phyloP scores from a whole-genome alignment of 2,329 filamentous ascomycete species.

The Epichloe hybrida region DNA sequence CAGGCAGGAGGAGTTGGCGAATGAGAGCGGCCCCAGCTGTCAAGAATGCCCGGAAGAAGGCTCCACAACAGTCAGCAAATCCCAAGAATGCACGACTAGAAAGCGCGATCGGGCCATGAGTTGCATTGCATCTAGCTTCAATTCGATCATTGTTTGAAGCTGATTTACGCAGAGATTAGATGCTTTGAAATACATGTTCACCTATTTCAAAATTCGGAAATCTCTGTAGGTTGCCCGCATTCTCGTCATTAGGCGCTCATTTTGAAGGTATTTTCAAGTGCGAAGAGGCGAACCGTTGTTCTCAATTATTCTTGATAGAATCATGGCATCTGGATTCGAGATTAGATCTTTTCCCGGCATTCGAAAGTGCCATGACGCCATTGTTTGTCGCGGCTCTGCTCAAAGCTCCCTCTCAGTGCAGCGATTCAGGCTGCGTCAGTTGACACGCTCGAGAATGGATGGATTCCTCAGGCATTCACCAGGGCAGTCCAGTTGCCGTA shows the following conservation, averaged over 20 bases:
- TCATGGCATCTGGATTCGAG: not conserved
- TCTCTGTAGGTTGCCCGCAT: not conserved
- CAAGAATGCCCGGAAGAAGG: not conserved
- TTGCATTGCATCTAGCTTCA: conserved; percentile 1
- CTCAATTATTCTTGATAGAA: not conserved
- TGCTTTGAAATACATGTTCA: not conserved
- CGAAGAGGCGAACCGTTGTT: not conserved
- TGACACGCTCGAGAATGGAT: not conserved
- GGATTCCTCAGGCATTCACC: not conserved
- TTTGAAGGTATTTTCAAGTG: not conserved
- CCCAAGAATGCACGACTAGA: not conserved
- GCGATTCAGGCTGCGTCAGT: not conserved
- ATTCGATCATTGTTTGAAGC: not conserved
- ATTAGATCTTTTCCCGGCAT: conserved; percentile 3
- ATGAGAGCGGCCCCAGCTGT: conserved; percentile 1
- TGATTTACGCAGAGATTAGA: not conserved
- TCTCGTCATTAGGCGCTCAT: not conserved
- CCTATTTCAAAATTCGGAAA: not conserved
- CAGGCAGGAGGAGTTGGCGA: not conserved
- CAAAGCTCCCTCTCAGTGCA: conserved; percentile 9
- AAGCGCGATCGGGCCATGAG: conserved; percentile 1
- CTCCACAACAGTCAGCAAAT: conserved; percentile 1
- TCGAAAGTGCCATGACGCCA: conserved; percentile 12
- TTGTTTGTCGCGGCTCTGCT: conserved; percentile 14
- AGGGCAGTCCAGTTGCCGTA: no score